These are phyloP conservation scores for Bryum argenteum DNA, from an alignment of 225 moss, liverwort and hornwort genomes.

Conservation along the genomic window DNA sequence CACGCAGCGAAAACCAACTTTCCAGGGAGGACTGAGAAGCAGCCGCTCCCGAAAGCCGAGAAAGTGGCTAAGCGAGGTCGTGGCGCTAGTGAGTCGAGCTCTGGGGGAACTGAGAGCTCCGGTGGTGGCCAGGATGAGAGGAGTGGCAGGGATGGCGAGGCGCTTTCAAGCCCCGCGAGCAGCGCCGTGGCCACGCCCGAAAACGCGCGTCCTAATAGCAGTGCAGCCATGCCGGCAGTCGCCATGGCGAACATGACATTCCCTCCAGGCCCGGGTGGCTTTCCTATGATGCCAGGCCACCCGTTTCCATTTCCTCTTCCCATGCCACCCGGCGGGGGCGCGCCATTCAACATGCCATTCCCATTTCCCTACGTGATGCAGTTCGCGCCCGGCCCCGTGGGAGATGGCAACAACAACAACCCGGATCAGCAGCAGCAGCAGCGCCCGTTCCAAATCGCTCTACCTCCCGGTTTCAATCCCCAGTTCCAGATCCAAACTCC, in stretches of 20 bases:
- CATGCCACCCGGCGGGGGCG: constrained; percentile 43
- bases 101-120: constrained; percentile 55
- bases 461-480: constrained; percentile 53
- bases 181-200: constrained; percentile 1
- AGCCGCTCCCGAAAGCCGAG: constrained; percentile 25
- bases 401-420: constrained; percentile 42
- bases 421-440: constrained; percentile 42
- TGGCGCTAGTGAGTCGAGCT: constrained; percentile 53
- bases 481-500: constrained; percentile 57
- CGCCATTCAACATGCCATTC: constrained; percentile 63
- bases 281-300: constrained; percentile 57
- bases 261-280: constrained; percentile 35
- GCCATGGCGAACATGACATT: constrained; percentile 51
- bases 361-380: constrained; percentile 78
- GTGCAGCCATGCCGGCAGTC: constrained; percentile 7
- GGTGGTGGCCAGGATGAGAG: constrained; percentile 56
- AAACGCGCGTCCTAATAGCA: background rate
- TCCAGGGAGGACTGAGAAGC: constrained; percentile 39
- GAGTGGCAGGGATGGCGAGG: constrained; percentile 40
- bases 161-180: constrained; percentile 28
- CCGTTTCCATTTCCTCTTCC: constrained; percentile 62
- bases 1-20: constrained; percentile 22
- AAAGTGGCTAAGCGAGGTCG: constrained; percentile 37
- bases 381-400: constrained; percentile 49
- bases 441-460: constrained; percentile 55